Base-by-base conservation (phyloP, 2,329 filamentous ascomycete genomes). In the Fusarium globosum region DNA sequence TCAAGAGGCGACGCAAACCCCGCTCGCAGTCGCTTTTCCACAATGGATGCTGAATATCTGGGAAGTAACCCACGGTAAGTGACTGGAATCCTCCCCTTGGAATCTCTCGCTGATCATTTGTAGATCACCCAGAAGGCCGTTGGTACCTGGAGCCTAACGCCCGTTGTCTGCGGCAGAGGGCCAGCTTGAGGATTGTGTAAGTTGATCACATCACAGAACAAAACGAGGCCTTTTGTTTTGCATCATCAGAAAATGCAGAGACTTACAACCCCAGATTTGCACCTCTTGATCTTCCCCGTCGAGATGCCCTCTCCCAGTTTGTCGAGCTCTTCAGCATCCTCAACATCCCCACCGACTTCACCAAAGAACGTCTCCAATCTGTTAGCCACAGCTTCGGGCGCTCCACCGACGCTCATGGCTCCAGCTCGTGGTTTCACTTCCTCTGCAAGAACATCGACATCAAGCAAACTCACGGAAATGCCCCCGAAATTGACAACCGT, bases 341-440 rank as follows among this genome's bases (percentile, higher is more conserved):
- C 39, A 61, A 73, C 45, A 73, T 83, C 38, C 81, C 81, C 3
- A 65, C 71, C 15, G 78, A 80, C 48, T 82, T 83, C 58, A 71
- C 76, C 28, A 69, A 61, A 6, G 81, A 83, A 64, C 77, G 80
- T 2, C 68, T 78, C 2, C 73, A 77, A 23, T 77, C 72, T 2
- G 80, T 81, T 10, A 80, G 76, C 41, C 81, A 83, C 69, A 83
- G 81, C 67, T 80, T 83, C 48, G 79, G 78, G 21, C 68, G 73
- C 12, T 72, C 73, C 12, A 79, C 73, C 20, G 76, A 77, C 41
- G 55, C 38, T 5, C 43, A 74, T 33, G 80, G 79, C 11, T 76
- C 65, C 21, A 75, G 72, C 38, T 73, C 79, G 0, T 83, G 81
- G 82, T 82, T 83, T 45, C 79, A 81, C 49, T 81, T 79, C 43